Base-by-base conservation (phyloP, 1,139 yeast species). In the Sugiyamaella japonica region DNA sequence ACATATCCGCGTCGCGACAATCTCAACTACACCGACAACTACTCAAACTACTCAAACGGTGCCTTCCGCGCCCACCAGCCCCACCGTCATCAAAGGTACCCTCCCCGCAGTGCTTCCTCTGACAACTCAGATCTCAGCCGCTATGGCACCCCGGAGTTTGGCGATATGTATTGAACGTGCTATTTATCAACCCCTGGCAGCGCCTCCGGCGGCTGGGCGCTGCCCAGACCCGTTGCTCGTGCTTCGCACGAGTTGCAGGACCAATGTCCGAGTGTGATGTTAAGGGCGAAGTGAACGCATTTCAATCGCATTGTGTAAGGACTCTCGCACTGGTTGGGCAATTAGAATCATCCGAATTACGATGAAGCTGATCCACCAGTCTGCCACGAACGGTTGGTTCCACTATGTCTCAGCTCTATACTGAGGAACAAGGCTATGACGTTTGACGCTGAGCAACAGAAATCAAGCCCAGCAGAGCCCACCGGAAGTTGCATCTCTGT, bases 351-450 rank as follows among this genome's bases (percentile, higher is more conserved):
- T 0, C 90, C 88, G 38, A 84, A 70, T 1, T 80, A 82, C n/a
- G 80, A 76, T 10, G 71, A 73, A 41, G 77, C 66, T 96, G 96
- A 89, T 50, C 76, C 77, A 0, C 96, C 96, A 0, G 89, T 80
- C 96, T 96, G 89, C 96, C 96, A 89, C 0, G 91, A 84, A 28
- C 77, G 66, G 63, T 86, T 86, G 1, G 86, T 68, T 38, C 72
- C 71, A 57, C 81, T 84, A 56, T 77, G 80, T 43, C 75, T 76
- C 57, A 80, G 72, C 64, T 89, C 96, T 56, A 85, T 74, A 0
- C 91, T 77, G 13, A 87, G 66, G 3, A 80, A 62, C 3, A 81
- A 49, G 1, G 81, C 70, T 2, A 80, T 73, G 1, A 80, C 16
- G 81, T 73, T 58, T 87, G 93, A 13, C 84, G 62, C 50, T 77